phyloP scores from a whole-genome alignment of 2,329 filamentous ascomycete species.

The Colletotrichum tamarilloi region DNA sequence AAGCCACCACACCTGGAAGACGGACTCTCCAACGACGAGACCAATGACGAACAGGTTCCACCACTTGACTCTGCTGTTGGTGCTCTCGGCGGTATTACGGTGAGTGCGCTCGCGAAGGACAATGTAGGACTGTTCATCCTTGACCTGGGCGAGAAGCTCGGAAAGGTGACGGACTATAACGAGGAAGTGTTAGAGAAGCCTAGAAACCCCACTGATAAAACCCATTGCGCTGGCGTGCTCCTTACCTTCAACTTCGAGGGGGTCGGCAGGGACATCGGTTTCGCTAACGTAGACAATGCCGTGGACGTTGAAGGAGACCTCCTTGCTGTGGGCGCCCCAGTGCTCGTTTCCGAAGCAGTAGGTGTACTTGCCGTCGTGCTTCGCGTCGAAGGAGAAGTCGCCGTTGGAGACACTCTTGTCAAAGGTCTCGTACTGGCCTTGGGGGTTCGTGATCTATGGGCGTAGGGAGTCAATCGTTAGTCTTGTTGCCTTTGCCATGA shows the following conservation, averaged over 20 bases:
- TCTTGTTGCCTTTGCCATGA: not conserved
- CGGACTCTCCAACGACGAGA: slow-evolving; percentile 87
- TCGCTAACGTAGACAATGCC: slow-evolving; percentile 98
- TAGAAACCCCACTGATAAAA: not conserved
- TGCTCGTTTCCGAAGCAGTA: slow-evolving; percentile 99
- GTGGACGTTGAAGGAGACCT: slow-evolving; percentile 99
- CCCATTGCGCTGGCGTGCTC: slow-evolving; percentile 10
- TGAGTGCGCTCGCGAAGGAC: slow-evolving; percentile 94
- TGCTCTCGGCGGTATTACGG: slow-evolving; percentile 98
- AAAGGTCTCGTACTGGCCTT: slow-evolving; percentile 79
- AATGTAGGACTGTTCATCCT: slow-evolving; percentile 98
- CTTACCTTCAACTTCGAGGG: slow-evolving; percentile 89
- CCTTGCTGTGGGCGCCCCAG: slow-evolving; percentile 95
- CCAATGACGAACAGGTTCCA: slow-evolving; percentile 98
- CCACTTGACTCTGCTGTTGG: slow-evolving; percentile 97
- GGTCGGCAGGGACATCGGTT: slow-evolving; percentile 83
- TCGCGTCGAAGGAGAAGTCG: slow-evolving; percentile 91
- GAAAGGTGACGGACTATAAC: slow-evolving; percentile 80
- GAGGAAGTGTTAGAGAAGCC: slow-evolving; percentile 1
- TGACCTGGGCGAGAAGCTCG: slow-evolving; percentile 89
- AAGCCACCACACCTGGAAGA: slow-evolving; percentile 99
- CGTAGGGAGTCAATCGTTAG: slow-evolving; percentile 36
- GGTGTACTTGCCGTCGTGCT: slow-evolving; percentile 85
- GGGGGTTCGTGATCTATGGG: slow-evolving; percentile 81
- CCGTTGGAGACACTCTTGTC: slow-evolving; percentile 87